Evolutionary conservation across 192 early-diverging fungal genomes (phyloP).

Genomic region (Diversispora eburnea): DNA sequence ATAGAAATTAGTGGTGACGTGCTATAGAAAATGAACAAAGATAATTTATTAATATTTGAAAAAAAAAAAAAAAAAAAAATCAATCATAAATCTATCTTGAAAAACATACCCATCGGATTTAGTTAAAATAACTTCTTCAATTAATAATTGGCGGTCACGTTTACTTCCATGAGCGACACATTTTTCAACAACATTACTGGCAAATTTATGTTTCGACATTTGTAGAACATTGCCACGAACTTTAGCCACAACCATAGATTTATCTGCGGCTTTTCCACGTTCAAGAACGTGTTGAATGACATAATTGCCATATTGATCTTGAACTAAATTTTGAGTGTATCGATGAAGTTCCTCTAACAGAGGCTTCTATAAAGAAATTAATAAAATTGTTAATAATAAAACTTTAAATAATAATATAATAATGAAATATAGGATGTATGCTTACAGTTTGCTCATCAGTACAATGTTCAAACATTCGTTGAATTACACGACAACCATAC

Average conservation of each 20-base stretch:
- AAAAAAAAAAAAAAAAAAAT: constrained; percentile 29
- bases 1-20: constrained; percentile 84
- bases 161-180: constrained; percentile 92
- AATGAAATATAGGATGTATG: background rate
- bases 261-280: constrained; percentile 84
- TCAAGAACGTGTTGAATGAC: constrained; percentile 99
- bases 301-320: constrained; percentile 99
- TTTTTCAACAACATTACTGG: constrained; percentile 97
- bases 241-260: constrained; percentile 81
- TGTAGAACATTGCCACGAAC: constrained; percentile 88
- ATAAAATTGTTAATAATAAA: too few species aligned
- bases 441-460: constrained; percentile 75
- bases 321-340: constrained; percentile 86
- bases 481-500: constrained; percentile 98
- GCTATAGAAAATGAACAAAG: constrained; percentile 37
- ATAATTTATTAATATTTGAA: background rate
- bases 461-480: constrained; percentile 99
- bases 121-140: constrained; percentile 88
- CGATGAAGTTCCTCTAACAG: constrained; percentile 93
- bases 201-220: constrained; percentile 99
- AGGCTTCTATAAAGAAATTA: constrained; percentile 50
- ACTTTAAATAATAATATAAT: background rate
- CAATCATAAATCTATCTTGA: background rate
- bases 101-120: constrained; percentile 72
- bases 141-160: constrained; percentile 78